Evolutionary conservation across 2,329 filamentous ascomycete genomes (phyloP).

Genomic region (Coniochaeta sp.): DNA sequence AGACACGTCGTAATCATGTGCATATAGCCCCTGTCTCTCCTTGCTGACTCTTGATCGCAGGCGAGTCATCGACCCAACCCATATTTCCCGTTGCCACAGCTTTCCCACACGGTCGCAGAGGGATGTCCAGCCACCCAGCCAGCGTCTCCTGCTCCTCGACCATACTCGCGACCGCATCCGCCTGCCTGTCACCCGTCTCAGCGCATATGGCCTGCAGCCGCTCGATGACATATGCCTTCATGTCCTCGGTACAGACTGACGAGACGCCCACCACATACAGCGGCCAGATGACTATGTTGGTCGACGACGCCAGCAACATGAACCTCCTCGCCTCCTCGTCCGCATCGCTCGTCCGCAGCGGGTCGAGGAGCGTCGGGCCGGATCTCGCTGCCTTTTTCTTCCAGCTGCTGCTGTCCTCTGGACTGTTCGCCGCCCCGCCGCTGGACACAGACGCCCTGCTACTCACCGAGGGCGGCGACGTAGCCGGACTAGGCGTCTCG

Average conservation of each 20-base stretch:
- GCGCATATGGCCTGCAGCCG: conserved; percentile 35
- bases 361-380: conserved; percentile 31
- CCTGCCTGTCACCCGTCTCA: conserved; percentile 38
- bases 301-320: conserved; percentile 39
- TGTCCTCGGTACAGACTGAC: conserved; percentile 31
- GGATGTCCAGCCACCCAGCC: neutral
- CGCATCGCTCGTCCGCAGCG: conserved; percentile 24
- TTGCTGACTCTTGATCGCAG: neutral
- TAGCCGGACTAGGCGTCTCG: conserved; percentile 18
- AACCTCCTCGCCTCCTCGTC: conserved; percentile 34
- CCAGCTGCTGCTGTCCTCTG: conserved; percentile 3
- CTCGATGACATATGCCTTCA: conserved; percentile 34
- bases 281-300: conserved; percentile 42
- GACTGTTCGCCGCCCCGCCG: neutral
- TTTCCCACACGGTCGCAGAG: neutral
- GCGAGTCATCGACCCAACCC: neutral
- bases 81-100: neutral
- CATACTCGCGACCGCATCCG: conserved; percentile 32
- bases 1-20: neutral
- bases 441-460: conserved; percentile 10
- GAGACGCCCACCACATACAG: conserved; percentile 41
- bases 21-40: neutral
- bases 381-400: conserved; percentile 3
- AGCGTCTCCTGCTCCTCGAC: conserved; percentile 27
- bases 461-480: conserved; percentile 13